phyloP scores from a whole-genome alignment of 1,284 basidiomycete species.

The Sphaerobolus stellatus region DNA sequence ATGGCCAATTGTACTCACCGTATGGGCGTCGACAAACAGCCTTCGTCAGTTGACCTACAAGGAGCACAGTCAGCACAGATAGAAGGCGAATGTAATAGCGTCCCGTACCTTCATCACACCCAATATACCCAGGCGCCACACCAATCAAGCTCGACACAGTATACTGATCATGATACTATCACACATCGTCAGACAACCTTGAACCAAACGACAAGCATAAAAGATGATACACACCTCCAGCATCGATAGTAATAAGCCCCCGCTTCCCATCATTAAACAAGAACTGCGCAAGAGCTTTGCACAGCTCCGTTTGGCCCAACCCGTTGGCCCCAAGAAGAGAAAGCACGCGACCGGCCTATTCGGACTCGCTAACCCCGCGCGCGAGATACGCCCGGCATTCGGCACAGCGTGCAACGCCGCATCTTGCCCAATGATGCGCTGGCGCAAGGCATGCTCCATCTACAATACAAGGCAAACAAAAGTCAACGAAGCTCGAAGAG shows the following conservation, averaged over 20 bases:
- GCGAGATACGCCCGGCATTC: conserved; percentile 87
- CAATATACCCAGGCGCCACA: conserved; percentile 90
- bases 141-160: conserved; percentile 89
- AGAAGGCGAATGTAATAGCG: too few species aligned
- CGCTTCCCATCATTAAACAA: conserved; percentile 85
- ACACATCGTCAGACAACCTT: conserved; percentile 1
- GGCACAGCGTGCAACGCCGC: conserved; percentile 78
- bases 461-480: conserved; percentile 32
- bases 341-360: conserved; percentile 89
- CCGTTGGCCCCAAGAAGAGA: conserved; percentile 88
- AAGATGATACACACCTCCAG: conserved; percentile 50
- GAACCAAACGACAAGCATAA: background rate
- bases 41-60: conserved; percentile 78
- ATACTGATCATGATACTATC: conserved; percentile 88
- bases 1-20: conserved; percentile 46
- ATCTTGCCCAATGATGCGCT: conserved; percentile 87
- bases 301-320: conserved; percentile 88
- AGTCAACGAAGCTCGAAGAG: background rate
- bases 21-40: conserved; percentile 83
- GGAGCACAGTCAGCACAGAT: too few species aligned
- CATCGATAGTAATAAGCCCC: conserved; percentile 91
- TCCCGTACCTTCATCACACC: conserved; percentile 94
- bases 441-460: conserved; percentile 81
- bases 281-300: conserved; percentile 84
- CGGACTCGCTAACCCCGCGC: conserved; percentile 85